These are phyloP conservation scores for Lolium perenne DNA, from an alignment of 176 grass and related monocot genomes.

Conservation along the genomic window DNA sequence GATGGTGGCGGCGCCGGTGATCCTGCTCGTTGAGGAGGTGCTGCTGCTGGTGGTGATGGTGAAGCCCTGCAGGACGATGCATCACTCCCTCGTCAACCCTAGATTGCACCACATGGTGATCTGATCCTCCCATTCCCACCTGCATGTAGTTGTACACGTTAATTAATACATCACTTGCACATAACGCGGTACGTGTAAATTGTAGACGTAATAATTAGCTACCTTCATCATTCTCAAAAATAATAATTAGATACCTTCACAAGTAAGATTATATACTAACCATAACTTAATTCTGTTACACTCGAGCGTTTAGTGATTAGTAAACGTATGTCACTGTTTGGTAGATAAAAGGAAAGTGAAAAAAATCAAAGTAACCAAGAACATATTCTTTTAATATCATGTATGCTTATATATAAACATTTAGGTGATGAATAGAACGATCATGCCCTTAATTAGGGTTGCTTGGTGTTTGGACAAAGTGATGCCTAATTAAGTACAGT, in stretches of 20 bases:
- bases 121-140: conserved; percentile 51
- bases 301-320: not conserved
- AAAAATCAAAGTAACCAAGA: conserved; percentile 16
- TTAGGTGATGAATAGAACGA: not conserved
- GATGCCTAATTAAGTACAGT: not conserved
- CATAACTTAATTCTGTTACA: not conserved
- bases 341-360: conserved; percentile 18
- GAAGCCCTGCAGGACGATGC: conserved; percentile 23
- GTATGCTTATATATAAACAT: not conserved
- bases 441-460: conserved; percentile 22
- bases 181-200: not conserved
- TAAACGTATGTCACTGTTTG: conserved; percentile 14
- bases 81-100: conserved; percentile 35
- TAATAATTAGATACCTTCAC: not conserved
- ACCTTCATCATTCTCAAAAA: not conserved
- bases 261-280: not conserved
- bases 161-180: not conserved
- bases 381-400: conserved; percentile 10
- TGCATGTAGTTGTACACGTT: conserved; percentile 19
- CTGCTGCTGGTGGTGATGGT: conserved; percentile 38
- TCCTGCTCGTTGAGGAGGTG: conserved; percentile 41
- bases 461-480: conserved; percentile 33
- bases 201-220: not conserved
- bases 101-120: conserved; percentile 12
- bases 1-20: conserved; percentile 35